Evolutionary conservation across 805 yeast genomes (phyloP).

Genomic region (Hanseniaspora jakobsenii): DNA sequence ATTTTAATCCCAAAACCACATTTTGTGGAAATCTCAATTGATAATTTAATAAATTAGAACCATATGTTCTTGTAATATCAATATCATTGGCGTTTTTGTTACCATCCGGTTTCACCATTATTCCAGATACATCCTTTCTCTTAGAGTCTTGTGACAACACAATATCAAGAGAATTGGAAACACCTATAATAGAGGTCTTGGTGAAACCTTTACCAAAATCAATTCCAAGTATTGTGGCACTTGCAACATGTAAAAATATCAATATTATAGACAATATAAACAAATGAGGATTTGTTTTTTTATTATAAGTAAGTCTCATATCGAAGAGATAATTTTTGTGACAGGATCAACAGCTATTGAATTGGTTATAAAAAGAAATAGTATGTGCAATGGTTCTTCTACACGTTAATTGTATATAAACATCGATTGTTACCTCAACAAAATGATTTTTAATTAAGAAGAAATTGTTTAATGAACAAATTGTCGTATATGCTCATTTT

Average conservation of each 20-base stretch:
- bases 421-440: no score
- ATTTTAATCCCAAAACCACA: slow-evolving; percentile 56
- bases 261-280: neutral
- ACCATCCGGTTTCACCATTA: slow-evolving; percentile 47
- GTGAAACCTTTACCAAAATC: slow-evolving; percentile 82
- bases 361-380: no score
- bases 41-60: slow-evolving; percentile 58
- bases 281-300: neutral
- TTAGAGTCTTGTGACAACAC: slow-evolving; percentile 83
- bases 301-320: no score
- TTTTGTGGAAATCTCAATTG: slow-evolving; percentile 63
- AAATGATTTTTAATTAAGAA: no score
- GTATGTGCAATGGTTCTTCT: no score
- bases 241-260: neutral
- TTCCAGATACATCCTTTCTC: slow-evolving; percentile 74
- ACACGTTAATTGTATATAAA: no score
- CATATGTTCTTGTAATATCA: slow-evolving; percentile 69
- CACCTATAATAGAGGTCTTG: slow-evolving; percentile 82
- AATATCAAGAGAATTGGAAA: slow-evolving; percentile 77
- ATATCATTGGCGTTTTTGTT: slow-evolving; percentile 30
- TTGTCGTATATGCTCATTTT: no score
- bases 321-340: no score
- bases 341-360: no score
- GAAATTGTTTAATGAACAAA: no score
- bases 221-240: slow-evolving; percentile 56